These are phyloP conservation scores for Schoenoplectus triqueter DNA, from an alignment of 202 grass and related monocot species.

Conservation along the genomic window DNA sequence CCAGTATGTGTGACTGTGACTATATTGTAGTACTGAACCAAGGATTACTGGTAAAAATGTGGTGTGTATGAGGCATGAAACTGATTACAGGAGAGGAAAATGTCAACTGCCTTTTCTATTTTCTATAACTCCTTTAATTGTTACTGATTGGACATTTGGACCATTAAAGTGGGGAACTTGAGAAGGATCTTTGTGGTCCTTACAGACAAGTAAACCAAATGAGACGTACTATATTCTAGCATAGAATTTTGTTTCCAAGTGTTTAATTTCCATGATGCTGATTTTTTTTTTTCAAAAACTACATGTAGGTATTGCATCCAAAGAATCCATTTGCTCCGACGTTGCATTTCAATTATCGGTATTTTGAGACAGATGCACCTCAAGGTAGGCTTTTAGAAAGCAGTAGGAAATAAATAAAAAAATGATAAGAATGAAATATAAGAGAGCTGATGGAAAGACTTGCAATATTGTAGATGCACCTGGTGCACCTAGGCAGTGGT, in stretches of 20 bases:
- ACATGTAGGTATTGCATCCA: conserved; percentile 86
- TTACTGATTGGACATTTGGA: neutral
- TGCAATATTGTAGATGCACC: conserved; percentile 60
- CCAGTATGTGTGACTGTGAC: neutral
- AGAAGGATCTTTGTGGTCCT: conserved; percentile 6
- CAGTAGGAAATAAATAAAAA: neutral
- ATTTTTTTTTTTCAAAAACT: conserved; percentile 18
- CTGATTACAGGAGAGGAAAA: neutral
- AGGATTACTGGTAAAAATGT: neutral
- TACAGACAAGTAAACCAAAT: neutral
- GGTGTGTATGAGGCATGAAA: neutral
- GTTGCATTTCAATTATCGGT: conserved; percentile 98
- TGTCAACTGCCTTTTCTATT: neutral
- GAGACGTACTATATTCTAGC: neutral
- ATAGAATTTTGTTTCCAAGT: neutral
- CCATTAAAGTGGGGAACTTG: neutral
- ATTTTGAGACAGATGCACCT: conserved; percentile 98
- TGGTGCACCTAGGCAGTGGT: conserved; percentile 91
- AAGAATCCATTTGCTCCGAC: conserved; percentile 98
- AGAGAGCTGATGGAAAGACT: conserved; percentile 18
- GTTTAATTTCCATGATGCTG: neutral
- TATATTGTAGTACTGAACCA: neutral
- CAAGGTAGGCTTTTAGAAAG: conserved; percentile 56
- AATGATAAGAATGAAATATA: neutral
- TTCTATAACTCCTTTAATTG: neutral